Conservation (phyloP, 2,329 filamentous ascomycete genomes). For the Xylaria polymorpha region DNA sequence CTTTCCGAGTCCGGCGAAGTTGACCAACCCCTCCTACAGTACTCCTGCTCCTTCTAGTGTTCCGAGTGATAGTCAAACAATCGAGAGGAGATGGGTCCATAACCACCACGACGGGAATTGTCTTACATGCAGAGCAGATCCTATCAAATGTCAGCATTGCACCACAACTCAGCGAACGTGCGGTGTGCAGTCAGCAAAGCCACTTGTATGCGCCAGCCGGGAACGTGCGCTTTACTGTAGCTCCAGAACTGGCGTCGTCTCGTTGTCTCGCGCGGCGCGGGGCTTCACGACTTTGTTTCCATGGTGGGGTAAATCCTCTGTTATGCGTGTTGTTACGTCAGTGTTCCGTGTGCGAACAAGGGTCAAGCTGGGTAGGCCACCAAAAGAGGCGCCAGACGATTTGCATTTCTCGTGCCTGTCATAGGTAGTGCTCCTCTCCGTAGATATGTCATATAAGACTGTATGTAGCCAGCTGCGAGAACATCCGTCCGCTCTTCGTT, state of each 20-base stretch:
- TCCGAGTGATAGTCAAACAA: background rate
- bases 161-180: slow-evolving; percentile 26
- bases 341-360: slow-evolving; percentile 33
- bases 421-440: background rate
- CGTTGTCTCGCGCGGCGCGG: slow-evolving; percentile 29
- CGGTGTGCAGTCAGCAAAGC: slow-evolving; percentile 39
- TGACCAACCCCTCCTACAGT: slow-evolving; percentile 18
- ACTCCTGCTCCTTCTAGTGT: background rate
- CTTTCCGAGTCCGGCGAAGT: slow-evolving; percentile 15
- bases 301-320: slow-evolving; percentile 37
- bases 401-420: slow-evolving; percentile 27
- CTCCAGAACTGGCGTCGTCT: slow-evolving; percentile 16
- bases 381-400: slow-evolving; percentile 19
- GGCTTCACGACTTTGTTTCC: slow-evolving; percentile 22
- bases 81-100: slow-evolving; percentile 9
- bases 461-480: slow-evolving; percentile 13
- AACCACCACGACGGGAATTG: slow-evolving; percentile 21
- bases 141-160: slow-evolving; percentile 35
- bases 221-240: slow-evolving; percentile 36
- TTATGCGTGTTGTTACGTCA: slow-evolving; percentile 33
- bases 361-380: slow-evolving; percentile 16
- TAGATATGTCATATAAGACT: slow-evolving; percentile 9
- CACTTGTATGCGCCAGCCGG: slow-evolving; percentile 28
- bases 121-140: slow-evolving; percentile 39
- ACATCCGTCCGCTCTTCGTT: background rate